phyloP scores from a whole-genome alignment of 305 asterid genomes.

The Coffea humblotiana region DNA sequence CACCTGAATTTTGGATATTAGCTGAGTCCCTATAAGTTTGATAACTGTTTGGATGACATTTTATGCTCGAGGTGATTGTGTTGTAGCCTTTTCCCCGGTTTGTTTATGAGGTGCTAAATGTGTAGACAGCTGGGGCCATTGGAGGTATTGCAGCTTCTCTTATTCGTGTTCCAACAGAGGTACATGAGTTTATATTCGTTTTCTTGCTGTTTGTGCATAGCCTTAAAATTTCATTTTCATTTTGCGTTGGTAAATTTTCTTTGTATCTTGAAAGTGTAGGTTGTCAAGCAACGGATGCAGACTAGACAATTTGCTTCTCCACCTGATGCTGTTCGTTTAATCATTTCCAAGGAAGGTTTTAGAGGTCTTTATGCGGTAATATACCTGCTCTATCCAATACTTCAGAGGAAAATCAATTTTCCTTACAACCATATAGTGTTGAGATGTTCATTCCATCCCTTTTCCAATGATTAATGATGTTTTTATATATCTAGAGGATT shows the following conservation, averaged over 20 bases:
- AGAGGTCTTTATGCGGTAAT: constrained; percentile 76
- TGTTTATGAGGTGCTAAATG: not conserved
- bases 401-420: not conserved
- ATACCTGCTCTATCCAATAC: not conserved
- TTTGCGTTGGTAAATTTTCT: not conserved
- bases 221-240: not conserved
- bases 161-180: constrained; percentile 98
- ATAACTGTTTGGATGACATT: not conserved
- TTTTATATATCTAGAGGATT: not conserved
- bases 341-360: constrained; percentile 73
- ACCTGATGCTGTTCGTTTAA: constrained; percentile 64
- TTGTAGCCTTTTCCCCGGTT: not conserved
- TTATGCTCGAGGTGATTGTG: not conserved
- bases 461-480: not conserved
- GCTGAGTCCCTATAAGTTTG: not conserved
- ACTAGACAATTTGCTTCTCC: constrained; percentile 73
- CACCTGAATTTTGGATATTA: not conserved
- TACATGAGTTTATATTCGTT: constrained; percentile 19
- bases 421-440: not conserved
- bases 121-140: constrained; percentile 89
- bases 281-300: constrained; percentile 79
- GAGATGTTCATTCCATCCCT: not conserved
- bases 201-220: not conserved
- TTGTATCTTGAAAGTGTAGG: constrained; percentile 35
- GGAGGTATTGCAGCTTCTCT: constrained; percentile 97